These are phyloP conservation scores for Lentinus brumalis DNA, from an alignment of 768 basidiomycete species.

Conservation along the genomic window DNA sequence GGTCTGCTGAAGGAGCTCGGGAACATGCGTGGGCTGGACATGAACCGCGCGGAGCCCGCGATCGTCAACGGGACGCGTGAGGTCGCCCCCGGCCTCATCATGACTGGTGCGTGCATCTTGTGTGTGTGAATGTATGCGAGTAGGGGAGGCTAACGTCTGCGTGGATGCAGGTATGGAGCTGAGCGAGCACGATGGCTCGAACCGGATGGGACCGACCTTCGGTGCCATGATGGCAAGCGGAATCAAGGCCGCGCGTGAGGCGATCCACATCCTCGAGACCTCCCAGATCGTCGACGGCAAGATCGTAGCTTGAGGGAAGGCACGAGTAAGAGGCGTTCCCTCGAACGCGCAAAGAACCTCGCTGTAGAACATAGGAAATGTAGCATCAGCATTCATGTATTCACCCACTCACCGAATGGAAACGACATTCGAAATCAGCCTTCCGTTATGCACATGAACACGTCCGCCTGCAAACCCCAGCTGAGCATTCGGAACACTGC, in stretches of 20 bases:
- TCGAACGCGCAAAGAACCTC: no score
- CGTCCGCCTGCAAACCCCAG: not conserved
- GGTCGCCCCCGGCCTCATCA: constrained; percentile 72
- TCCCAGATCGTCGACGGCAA: constrained; percentile 40
- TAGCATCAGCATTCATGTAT: no score
- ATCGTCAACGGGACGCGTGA: constrained; percentile 79
- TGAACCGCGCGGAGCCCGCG: constrained; percentile 81
- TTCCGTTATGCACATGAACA: not conserved
- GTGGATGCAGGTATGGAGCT: constrained; percentile 74
- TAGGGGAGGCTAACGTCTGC: not conserved
- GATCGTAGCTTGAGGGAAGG: constrained; percentile 29
- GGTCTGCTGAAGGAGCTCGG: constrained; percentile 75
- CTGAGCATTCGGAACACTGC: constrained; percentile 1
- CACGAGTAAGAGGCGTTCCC: no score
- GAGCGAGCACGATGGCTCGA: constrained; percentile 77
- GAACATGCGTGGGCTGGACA: constrained; percentile 80
- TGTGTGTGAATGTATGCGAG: not conserved
- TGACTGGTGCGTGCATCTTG: constrained; percentile 56
- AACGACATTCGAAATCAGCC: no score
- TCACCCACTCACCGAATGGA: no score
- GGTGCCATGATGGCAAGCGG: constrained; percentile 82
- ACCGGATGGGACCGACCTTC: constrained; percentile 71
- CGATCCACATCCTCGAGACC: constrained; percentile 36
- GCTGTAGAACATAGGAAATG: no score
- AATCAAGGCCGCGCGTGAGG: constrained; percentile 46